Evolutionary conservation across 768 basidiomycete genomes (phyloP).

Genomic region (Termitomyces sp.): DNA sequence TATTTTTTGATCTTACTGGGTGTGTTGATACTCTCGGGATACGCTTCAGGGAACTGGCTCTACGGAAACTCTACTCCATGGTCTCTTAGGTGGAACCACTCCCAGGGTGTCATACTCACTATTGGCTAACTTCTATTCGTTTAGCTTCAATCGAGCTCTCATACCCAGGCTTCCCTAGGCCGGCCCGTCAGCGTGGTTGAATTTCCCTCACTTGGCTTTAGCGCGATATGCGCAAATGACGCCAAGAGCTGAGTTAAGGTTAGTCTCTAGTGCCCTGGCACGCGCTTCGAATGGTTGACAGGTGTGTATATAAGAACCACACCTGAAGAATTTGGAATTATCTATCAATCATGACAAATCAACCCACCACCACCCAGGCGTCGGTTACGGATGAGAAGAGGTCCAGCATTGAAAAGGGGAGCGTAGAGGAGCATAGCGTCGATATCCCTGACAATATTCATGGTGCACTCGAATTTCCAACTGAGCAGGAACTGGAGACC

Average conservation of each 20-base stretch:
- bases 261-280: not conserved
- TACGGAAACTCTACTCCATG: not conserved
- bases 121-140: no score
- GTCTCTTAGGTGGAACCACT: not conserved
- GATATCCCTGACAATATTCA: constrained; percentile 18
- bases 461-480: constrained; percentile 60
- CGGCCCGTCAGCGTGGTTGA: not conserved
- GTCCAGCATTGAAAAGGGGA: not conserved
- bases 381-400: not conserved
- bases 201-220: not conserved
- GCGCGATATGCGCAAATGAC: not conserved
- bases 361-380: not conserved
- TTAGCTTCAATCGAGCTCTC: not conserved
- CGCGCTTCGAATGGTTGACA: not conserved
- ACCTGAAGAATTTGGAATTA: not conserved
- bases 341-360: not conserved
- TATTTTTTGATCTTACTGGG: no score
- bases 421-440: not conserved
- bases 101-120: no score
- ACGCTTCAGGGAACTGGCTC: not conserved
- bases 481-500: constrained; percentile 54
- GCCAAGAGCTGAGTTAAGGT: not conserved
- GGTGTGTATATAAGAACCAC: not conserved
- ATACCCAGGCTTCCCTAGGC: not conserved
- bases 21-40: no score